A percentile compares a stretch with the other conserved stretches of the same genome.
Conservation (phyloP, 2,329 filamentous ascomycete species). For the Aspergillus sp. region DNA sequence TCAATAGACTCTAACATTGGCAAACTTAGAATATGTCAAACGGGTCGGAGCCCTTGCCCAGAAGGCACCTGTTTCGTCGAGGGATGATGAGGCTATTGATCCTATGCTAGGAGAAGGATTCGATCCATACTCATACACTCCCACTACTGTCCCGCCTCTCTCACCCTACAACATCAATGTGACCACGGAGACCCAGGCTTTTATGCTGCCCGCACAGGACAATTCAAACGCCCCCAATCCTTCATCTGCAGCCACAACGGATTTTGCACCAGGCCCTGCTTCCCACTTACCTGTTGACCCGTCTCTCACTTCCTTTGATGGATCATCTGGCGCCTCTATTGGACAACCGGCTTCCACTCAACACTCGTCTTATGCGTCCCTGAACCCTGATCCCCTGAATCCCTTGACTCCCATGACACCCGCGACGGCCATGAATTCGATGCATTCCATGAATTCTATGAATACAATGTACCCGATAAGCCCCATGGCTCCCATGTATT, state of each 20-base stretch:
- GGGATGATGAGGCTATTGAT: background rate
- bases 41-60: slow-evolving; percentile 9
- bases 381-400: background rate
- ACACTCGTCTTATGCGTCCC: background rate
- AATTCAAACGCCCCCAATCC: background rate
- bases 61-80: background rate
- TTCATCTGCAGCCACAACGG: background rate
- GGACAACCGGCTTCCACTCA: background rate
- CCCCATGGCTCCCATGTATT: background rate
- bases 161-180: background rate
- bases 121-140: slow-evolving; percentile 4
- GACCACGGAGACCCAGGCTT: background rate
- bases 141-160: background rate
- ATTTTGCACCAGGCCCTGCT: background rate
- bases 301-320: background rate
- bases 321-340: background rate
- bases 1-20: background rate
- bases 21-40: slow-evolving; percentile 17
- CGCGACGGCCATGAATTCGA: background rate
- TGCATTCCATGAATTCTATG: background rate
- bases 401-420: background rate
- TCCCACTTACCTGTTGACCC: background rate
- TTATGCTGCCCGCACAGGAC: background rate
- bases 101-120: slow-evolving; percentile 8
- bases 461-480: background rate